Conservation (phyloP, 2,329 filamentous ascomycete genomes). For the Immersiporthe knoxdaviesiana region DNA sequence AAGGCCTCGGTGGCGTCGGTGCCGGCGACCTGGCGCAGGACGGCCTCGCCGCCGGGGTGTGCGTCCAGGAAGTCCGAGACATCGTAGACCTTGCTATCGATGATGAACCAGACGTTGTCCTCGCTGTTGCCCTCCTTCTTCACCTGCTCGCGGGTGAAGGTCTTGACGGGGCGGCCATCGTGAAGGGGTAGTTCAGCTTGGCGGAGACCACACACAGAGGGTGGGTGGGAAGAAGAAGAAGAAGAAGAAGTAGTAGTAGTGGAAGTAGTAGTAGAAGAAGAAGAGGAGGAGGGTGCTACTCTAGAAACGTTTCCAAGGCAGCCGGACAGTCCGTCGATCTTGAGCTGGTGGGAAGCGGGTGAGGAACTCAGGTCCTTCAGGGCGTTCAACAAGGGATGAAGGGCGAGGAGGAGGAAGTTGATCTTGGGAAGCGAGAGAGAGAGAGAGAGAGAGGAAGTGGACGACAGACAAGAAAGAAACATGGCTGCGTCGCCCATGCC, state of each 20-base stretch:
- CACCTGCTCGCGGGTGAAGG: conserved; percentile 67
- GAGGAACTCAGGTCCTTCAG: neutral
- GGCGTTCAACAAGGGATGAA: neutral
- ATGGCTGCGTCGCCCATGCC: neutral
- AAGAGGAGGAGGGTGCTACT: neutral
- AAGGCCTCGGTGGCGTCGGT: conserved; percentile 81
- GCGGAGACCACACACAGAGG: too few species aligned
- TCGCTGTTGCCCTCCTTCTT: conserved; percentile 71
- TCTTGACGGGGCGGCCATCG: conserved; percentile 48
- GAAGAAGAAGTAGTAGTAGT: too few species aligned
- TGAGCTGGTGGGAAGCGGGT: neutral
- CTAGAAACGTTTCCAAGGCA: neutral
- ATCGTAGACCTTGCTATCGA: conserved; percentile 88
- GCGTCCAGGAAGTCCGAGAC: conserved; percentile 83
- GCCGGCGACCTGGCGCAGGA: conserved; percentile 79
- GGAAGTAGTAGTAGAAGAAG: neutral
- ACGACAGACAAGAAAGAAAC: neutral
- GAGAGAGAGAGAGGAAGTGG: neutral
- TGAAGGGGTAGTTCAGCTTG: conserved; percentile 16
- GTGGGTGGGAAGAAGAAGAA: neutral
- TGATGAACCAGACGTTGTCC: conserved; percentile 79
- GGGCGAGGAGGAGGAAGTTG: neutral
- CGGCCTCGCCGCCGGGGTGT: conserved; percentile 80
- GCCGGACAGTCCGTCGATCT: neutral
- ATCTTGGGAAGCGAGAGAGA: neutral